These are phyloP conservation scores for Mycena indigotica DNA, from an alignment of 768 basidiomycete genomes.

Conservation along the genomic window DNA sequence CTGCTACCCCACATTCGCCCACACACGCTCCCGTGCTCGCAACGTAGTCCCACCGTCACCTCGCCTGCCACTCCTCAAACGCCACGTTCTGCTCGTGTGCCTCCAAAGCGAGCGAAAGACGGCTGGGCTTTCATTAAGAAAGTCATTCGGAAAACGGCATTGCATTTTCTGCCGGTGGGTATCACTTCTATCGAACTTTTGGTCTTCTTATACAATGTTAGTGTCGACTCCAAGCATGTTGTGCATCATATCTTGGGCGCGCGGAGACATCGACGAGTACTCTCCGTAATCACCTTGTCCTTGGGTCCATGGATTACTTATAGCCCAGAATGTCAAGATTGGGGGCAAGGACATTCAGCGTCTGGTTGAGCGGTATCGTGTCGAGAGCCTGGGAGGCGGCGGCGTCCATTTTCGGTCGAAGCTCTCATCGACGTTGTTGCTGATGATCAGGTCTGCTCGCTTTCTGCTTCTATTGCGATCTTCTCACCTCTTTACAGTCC, in stretches of 20 bases:
- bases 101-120: neutral
- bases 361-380: constrained; percentile 6
- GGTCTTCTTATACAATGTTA: neutral
- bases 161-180: neutral
- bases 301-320: constrained; percentile 22
- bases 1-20: neutral
- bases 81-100: neutral
- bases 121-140: neutral
- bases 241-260: neutral
- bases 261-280: constrained; percentile 15
- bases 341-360: constrained; percentile 5
- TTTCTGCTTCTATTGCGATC: neutral
- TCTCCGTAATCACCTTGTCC: constrained; percentile 23
- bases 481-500: constrained; percentile 9
- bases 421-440: constrained; percentile 34
- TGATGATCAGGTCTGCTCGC: constrained; percentile 30
- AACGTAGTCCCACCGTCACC: neutral
- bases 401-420: constrained; percentile 23
- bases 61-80: neutral
- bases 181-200: neutral
- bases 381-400: neutral
- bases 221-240: neutral
- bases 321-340: constrained; percentile 23
- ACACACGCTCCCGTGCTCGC: neutral
- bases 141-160: neutral